Evolutionary conservation across 75 land plant genomes (phyloP).

Genomic region (Sequoiadendron giganteum): DNA sequence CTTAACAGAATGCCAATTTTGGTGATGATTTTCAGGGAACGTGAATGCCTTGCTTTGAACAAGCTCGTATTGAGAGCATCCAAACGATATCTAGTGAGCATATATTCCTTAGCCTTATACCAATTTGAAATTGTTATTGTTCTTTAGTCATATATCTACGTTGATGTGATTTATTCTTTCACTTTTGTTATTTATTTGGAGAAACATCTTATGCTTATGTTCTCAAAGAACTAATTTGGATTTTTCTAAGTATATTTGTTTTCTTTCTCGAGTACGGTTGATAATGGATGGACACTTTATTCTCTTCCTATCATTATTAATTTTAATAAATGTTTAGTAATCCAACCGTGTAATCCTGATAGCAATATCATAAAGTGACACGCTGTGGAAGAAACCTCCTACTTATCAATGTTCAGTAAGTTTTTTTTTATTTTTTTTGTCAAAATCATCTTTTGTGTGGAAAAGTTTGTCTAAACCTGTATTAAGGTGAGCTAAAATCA

Average conservation of each 20-base stretch:
- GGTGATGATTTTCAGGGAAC: conserved; percentile 47
- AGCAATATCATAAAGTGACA: too few species aligned
- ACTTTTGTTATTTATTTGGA: background rate
- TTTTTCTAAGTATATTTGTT: background rate
- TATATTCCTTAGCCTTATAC: background rate
- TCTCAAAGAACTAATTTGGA: background rate
- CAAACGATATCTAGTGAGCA: conserved; percentile 56
- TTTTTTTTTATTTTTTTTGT: background rate
- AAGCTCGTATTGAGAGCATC: conserved; percentile 73
- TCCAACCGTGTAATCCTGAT: too few species aligned
- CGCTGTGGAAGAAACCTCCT: too few species aligned
- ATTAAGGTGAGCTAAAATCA: background rate
- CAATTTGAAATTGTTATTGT: background rate
- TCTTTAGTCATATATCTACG: background rate
- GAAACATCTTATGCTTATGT: background rate
- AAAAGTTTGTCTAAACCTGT: background rate
- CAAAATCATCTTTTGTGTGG: background rate
- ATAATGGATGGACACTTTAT: background rate
- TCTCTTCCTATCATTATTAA: background rate
- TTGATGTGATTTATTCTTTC: background rate
- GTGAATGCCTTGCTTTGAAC: conserved; percentile 60
- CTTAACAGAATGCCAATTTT: background rate
- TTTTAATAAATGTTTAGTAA: background rate
- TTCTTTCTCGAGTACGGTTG: background rate
- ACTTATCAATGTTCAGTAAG: too few species aligned